phyloP scores from a whole-genome alignment of 2,329 filamentous ascomycete genomes.

The Teratosphaeriaceae sp. region DNA sequence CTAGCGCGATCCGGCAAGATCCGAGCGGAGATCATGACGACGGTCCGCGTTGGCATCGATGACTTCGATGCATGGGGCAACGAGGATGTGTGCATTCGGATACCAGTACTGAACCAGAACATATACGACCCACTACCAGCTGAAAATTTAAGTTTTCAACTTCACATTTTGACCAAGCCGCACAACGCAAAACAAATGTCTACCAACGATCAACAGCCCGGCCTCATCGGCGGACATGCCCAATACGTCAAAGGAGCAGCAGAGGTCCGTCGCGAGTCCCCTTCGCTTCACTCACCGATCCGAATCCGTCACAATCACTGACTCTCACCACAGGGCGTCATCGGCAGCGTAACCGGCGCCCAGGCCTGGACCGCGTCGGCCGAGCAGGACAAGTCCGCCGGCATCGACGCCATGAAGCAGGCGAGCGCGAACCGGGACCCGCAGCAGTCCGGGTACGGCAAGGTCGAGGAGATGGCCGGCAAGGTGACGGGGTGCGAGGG shows the following conservation, averaged over 20 bases:
- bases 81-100: too few relatives aligned
- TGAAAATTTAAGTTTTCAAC: too few relatives aligned
- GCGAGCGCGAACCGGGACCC: conserved; percentile 53
- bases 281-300: too few relatives aligned
- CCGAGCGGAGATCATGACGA: too few relatives aligned
- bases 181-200: conserved; percentile 8
- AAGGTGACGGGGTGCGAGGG: conserved; percentile 60
- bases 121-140: too few relatives aligned
- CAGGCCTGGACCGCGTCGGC: conserved; percentile 58
- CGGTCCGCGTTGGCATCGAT: too few relatives aligned
- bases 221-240: conserved; percentile 57
- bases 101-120: too few relatives aligned
- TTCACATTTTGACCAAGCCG: too few relatives aligned
- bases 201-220: conserved; percentile 35
- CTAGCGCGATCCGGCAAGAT: too few relatives aligned
- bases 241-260: conserved; percentile 64
- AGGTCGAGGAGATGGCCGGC: conserved; percentile 58
- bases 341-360: conserved; percentile 57
- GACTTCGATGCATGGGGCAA: too few relatives aligned
- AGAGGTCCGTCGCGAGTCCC: conserved; percentile 41
- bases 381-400: conserved; percentile 57
- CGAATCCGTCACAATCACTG: neutral
- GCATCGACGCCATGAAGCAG: conserved; percentile 55
- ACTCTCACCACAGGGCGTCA: conserved; percentile 40
- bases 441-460: conserved; percentile 50